Base-by-base conservation (phyloP, 106 monocot genomes). In the Dioscorea dumetorum region DNA sequence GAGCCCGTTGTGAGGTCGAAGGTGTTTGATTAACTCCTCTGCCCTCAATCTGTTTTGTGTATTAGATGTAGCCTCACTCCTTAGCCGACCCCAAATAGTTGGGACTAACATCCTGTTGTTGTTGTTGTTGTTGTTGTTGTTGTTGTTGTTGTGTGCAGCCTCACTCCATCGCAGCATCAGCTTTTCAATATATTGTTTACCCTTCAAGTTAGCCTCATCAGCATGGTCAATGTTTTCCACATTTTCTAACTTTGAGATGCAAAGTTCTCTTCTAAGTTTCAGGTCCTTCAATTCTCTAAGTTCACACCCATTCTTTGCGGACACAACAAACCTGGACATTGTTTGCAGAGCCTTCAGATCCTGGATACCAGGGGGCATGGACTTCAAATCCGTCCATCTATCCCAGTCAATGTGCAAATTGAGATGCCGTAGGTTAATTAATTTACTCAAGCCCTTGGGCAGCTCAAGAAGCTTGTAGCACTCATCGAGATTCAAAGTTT, bases 201-300 rank as follows among this genome's bases (percentile, higher is more conserved):
- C 64, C 49, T 48, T 56, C 72, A 85, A 71, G 53, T 67, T 33
- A 16, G 78, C 81, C 4, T 62, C 59, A 41, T 12, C 49, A 2
- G 78, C 85, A 62, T 85, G 78, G 16, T 33, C 58, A 22, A 32
- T 63, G 60, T 34, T 64, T 10, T 19, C 65, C 11, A 85, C 70
- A 48, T 81, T 85, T 32, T 81, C 85, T 41, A 85, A 68, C 58
- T 76, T 85, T 34, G 81, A 78, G 63, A 85, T 85, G 62, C 81
- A 85, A 68, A 85, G 72, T 34, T 74, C 63, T 20, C 85, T 78
- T 50, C 63, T 66, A 33, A 85, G 67, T 58, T 51, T 63, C 57
- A 85, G 60, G 24, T 66, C 24, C 65, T 75, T 79, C 51, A 85
- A 54, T 67, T 85, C 72, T 7, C 56, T 31, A 34, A 82, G 61